A percentile compares a stretch with the other conserved stretches of the same genome.
Evolutionary conservation across 208 protist genomes (phyloP).

Genomic region (Naegleria lovaniensis): DNA sequence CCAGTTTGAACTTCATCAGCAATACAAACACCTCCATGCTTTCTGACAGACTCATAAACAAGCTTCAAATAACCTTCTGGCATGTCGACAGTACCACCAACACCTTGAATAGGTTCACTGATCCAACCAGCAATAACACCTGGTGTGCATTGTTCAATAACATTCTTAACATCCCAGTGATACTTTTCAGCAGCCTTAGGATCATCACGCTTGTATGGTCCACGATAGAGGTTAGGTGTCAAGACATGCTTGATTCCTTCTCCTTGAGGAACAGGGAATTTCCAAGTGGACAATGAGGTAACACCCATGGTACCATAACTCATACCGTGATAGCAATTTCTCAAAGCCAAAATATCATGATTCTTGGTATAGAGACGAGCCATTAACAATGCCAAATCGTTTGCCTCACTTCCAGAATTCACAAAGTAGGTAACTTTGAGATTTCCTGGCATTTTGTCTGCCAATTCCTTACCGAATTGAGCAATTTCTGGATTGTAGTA

Average conservation of each 20-base stretch:
- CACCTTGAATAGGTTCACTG: constrained; percentile 40
- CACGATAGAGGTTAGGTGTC: constrained; percentile 36
- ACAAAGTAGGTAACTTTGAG: constrained; percentile 53
- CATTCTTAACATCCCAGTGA: constrained; percentile 36
- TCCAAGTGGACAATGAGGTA: constrained; percentile 47
- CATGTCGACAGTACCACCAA: constrained; percentile 47
- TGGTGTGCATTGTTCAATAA: constrained; percentile 38
- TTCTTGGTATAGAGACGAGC: constrained; percentile 45
- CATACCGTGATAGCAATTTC: constrained; percentile 58
- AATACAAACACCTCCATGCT: constrained; percentile 57
- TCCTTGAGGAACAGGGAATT: constrained; percentile 32
- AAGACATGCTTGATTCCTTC: neutral
- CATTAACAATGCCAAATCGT: constrained; percentile 61
- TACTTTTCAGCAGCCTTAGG: constrained; percentile 38
- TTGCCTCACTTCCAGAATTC: constrained; percentile 70
- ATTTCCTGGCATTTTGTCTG: constrained; percentile 40
- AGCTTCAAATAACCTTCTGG: constrained; percentile 51
- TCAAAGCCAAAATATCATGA: constrained; percentile 46
- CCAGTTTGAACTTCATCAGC: constrained; percentile 64
- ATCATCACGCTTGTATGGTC: neutral
- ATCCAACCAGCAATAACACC: constrained; percentile 38
- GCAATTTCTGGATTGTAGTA: constrained; percentile 45
- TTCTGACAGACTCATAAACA: constrained; percentile 47
- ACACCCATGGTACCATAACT: constrained; percentile 40
- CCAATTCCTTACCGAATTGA: constrained; percentile 43